phyloP scores from a whole-genome alignment of 305 asterid species.

The Solanum hybrid region DNA sequence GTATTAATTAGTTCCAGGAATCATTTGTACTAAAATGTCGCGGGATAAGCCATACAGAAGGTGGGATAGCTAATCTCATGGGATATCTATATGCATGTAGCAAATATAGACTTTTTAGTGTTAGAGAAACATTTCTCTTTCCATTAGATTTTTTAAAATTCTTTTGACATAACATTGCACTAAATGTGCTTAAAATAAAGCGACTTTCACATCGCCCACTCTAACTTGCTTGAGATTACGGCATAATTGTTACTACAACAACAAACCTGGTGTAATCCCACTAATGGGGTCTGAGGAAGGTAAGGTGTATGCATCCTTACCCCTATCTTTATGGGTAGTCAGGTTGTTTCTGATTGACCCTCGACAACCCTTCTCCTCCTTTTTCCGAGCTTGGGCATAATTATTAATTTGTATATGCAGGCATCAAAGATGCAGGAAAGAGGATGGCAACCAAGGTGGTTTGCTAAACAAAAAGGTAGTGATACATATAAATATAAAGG shows the following conservation, averaged over 20 bases:
- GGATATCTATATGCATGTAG: not conserved
- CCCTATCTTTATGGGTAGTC: not conserved
- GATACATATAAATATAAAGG: constrained; percentile 55
- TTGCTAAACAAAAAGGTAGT: constrained; percentile 40
- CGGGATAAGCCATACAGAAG: not conserved
- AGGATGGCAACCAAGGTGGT: constrained; percentile 95
- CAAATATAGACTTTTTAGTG: not conserved
- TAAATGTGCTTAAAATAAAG: not conserved
- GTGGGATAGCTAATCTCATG: not conserved
- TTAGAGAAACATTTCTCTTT: not conserved
- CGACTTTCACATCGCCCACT: not conserved
- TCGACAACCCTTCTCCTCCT: not conserved
- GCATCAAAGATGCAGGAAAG: constrained; percentile 80
- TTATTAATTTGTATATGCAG: constrained; percentile 22
- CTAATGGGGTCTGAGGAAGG: not conserved
- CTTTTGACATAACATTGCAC: not conserved
- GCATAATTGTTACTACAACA: not conserved
- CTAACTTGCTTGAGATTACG: not conserved
- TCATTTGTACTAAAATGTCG: not conserved
- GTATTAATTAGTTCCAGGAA: not conserved
- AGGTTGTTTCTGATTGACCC: not conserved
- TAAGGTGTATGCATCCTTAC: not conserved
- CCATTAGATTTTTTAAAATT: not conserved
- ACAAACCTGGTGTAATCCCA: not conserved
- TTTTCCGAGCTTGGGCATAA: not conserved